Evolutionary conservation across 331 rosid genomes (phyloP).

Genomic region (Cydonia oblonga): DNA sequence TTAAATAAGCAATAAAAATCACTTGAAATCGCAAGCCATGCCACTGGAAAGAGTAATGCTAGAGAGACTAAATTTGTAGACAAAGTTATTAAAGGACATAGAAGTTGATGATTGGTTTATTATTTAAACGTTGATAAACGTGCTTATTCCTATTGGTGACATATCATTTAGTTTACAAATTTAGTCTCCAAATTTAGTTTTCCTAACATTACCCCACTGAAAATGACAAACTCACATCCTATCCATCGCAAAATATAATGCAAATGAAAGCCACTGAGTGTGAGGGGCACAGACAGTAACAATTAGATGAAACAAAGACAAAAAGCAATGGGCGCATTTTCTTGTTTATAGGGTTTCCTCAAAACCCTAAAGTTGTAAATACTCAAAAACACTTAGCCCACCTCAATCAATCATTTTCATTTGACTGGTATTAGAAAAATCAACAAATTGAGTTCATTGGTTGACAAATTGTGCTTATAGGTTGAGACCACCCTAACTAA

Average conservation of each 20-base stretch:
- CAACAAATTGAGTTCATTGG: neutral
- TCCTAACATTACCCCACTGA: too few species aligned
- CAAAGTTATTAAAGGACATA: too few species aligned
- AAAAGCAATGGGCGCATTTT: neutral
- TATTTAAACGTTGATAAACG: too few species aligned
- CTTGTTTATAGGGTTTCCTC: slow-evolving; percentile 4
- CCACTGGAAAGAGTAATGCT: too few species aligned
- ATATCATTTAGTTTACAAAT: too few species aligned
- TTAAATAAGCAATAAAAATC: slow-evolving; percentile 22
- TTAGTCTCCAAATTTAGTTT: too few species aligned
- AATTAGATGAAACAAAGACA: slow-evolving; percentile 47
- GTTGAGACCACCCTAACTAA: slow-evolving; percentile 11
- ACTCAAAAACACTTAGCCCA: slow-evolving; percentile 11
- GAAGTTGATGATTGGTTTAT: too few species aligned
- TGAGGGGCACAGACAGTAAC: slow-evolving; percentile 48
- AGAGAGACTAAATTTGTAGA: too few species aligned
- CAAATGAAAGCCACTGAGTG: slow-evolving; percentile 32
- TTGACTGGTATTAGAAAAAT: slow-evolving; percentile 3
- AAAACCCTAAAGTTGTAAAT: slow-evolving; percentile 2
- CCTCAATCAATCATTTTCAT: slow-evolving; percentile 25
- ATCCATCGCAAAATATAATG: slow-evolving; percentile 12
- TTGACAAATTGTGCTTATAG: slow-evolving; percentile 3
- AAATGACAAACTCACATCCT: slow-evolving; percentile 17
- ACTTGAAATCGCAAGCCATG: neutral
- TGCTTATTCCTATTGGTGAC: too few species aligned